A percentile compares a stretch with the other conserved stretches of the same genome.
Evolutionary conservation across 257 asterid species (phyloP).

Genomic region (Lycium ferocissimum): DNA sequence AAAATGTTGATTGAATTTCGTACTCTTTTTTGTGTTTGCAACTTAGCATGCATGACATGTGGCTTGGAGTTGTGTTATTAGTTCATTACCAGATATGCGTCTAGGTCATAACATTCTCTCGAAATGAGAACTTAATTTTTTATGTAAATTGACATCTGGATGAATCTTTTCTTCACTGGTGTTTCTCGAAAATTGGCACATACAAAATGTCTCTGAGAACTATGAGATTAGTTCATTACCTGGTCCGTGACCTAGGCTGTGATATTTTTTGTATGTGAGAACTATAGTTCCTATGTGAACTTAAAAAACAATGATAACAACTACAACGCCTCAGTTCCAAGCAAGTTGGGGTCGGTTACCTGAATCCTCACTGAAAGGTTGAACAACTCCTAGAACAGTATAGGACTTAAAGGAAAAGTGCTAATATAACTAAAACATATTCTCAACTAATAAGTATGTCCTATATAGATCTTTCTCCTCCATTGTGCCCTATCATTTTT

Average conservation of each 20-base stretch:
- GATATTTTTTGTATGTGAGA: neutral
- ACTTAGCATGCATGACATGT: neutral
- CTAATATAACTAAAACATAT: no score
- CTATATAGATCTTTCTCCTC: no score
- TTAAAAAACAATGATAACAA: neutral
- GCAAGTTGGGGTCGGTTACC: neutral
- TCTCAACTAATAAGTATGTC: no score
- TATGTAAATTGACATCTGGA: neutral
- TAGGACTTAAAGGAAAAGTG: no score
- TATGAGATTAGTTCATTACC: conserved; percentile 4
- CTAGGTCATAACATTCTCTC: neutral
- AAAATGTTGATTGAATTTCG: neutral
- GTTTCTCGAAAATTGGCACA: neutral
- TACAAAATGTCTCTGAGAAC: neutral
- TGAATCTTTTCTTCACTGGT: neutral
- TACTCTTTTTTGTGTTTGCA: neutral
- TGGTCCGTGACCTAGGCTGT: neutral
- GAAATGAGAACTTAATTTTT: neutral
- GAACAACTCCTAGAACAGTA: neutral
- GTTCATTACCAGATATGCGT: neutral
- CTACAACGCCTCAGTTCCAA: neutral
- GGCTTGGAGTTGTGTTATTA: conserved; percentile 3
- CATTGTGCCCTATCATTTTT: no score
- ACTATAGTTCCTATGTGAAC: conserved; percentile 10
- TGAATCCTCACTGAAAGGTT: neutral